phyloP scores from a whole-genome alignment of 805 yeast genomes.

The Candida berthetii region DNA sequence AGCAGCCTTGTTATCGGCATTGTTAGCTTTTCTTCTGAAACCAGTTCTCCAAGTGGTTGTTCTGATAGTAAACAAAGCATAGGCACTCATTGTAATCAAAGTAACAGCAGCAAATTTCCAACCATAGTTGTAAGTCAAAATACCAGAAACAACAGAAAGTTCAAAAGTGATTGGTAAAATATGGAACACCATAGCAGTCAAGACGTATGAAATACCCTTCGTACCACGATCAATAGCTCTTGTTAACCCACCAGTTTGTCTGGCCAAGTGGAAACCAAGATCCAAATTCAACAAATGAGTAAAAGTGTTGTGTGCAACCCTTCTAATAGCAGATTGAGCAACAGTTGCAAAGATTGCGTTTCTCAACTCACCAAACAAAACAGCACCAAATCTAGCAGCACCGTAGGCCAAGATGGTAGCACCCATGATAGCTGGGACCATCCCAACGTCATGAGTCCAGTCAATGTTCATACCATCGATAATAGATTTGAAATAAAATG shows the following conservation, averaged over 20 bases:
- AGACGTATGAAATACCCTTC: conserved; percentile 89
- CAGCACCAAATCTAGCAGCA: conserved; percentile 90
- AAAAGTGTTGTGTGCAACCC: conserved; percentile 86
- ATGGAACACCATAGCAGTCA: conserved; percentile 96
- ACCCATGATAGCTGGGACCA: conserved; percentile 60
- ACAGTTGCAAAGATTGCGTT: conserved; percentile 95
- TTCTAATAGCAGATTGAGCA: conserved; percentile 88
- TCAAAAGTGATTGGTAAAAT: conserved; percentile 90
- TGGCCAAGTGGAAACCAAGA: conserved; percentile 79
- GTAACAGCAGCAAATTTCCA: conserved; percentile 85
- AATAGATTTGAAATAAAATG: conserved; percentile 84
- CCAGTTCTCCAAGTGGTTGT: conserved; percentile 97
- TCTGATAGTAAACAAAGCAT: conserved; percentile 78
- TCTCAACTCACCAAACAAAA: conserved; percentile 87
- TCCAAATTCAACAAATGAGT: conserved; percentile 79
- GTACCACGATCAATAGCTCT: conserved; percentile 98
- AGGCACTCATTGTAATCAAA: conserved; percentile 79
- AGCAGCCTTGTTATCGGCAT: conserved; percentile 95
- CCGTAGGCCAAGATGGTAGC: conserved; percentile 82
- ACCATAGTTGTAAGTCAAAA: conserved; percentile 90
- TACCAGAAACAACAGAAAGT: conserved; percentile 88
- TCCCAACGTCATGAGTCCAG: conserved; percentile 62
- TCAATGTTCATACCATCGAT: conserved; percentile 92
- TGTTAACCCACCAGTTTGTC: conserved; percentile 95
- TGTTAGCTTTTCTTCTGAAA: conserved; percentile 83